Evolutionary conservation across 2,329 filamentous ascomycete species (phyloP).

Genomic region (Zasmidium cellare): DNA sequence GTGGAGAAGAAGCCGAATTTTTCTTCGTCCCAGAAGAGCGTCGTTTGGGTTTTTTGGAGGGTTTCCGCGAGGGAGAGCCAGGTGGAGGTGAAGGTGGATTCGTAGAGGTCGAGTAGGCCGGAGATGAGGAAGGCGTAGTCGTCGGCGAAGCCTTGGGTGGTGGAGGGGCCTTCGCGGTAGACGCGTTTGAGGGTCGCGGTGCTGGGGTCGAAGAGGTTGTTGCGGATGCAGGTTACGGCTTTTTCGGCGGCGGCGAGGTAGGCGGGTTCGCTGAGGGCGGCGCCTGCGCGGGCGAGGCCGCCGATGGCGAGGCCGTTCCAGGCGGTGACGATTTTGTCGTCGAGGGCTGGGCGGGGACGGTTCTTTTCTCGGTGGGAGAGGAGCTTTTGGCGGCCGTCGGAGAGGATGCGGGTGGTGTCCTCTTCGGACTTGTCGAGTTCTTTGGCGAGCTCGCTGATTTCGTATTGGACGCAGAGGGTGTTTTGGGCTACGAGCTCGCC

Average conservation of each 20-base stretch:
- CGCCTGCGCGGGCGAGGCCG: conserved; percentile 73
- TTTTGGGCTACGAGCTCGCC: conserved; percentile 96
- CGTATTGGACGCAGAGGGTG: conserved; percentile 71
- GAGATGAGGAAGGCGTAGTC: conserved; percentile 90
- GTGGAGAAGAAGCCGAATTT: conserved; percentile 71
- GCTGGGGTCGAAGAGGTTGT: conserved; percentile 68
- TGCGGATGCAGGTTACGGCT: conserved; percentile 70
- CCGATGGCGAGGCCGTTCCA: conserved; percentile 90
- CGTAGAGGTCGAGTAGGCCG: conserved; percentile 80
- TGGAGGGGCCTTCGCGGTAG: conserved; percentile 66
- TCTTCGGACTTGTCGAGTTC: conserved; percentile 72
- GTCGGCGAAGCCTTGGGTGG: conserved; percentile 77
- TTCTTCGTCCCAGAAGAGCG: conserved; percentile 71
- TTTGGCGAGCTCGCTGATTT: conserved; percentile 66
- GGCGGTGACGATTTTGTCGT: conserved; percentile 83
- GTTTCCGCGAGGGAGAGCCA: conserved; percentile 79
- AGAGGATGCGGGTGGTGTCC: conserved; percentile 68
- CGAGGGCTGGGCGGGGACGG: conserved; percentile 73
- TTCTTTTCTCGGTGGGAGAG: conserved; percentile 70
- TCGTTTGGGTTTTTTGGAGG: conserved; percentile 74
- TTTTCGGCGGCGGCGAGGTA: conserved; percentile 68
- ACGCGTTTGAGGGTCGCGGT: conserved; percentile 69
- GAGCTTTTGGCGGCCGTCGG: conserved; percentile 66
- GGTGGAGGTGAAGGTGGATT: conserved; percentile 72
- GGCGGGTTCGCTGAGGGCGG: conserved; percentile 63